Evolutionary conservation across 2,329 filamentous ascomycete genomes (phyloP), one percentile per base, ranked within the genome.

Genomic region (Calonectria honghensis): DNA sequence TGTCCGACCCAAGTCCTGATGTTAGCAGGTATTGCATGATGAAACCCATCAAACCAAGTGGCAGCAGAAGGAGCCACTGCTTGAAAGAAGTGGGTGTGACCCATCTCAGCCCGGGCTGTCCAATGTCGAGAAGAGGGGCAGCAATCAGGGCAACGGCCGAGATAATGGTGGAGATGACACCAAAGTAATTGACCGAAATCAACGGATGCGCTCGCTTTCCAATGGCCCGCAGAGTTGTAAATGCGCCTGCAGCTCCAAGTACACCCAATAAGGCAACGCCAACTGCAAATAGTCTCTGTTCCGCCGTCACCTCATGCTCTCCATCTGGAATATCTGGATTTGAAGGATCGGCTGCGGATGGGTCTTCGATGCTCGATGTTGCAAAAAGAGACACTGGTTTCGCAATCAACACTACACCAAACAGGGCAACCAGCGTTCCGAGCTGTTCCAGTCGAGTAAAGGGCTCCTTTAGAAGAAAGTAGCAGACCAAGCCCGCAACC

Each of bases 181-280:
- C 92, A 81, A 98, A 98, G 84, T 96, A 97, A 80, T 95, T 97
- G 71, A 98, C 95, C 2, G 91, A 94, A 72, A 98, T 92, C n/a
- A 98, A 87, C 0, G 96, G 91, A 82, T 98, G 95, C 0, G 94
- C 94, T 35, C 94, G 90, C 79, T 91, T 91, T 18, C 96, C 96
- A 75, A 98, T 96, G 84, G 93, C 92, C 20, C 95, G 90, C 76
- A 98, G 94, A 0, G 91, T 91, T 0, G 93, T 95, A 81, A 93
- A 96, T 10, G 95, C 95, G 3, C 90, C 90, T 0, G 94, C 92
- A 10, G 93, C 91, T 11, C 96, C 96, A 0, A 95, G 78, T 0
- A 98, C 95, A 2, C 96, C 95, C 0, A 97, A 70, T 57, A 98
- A 88, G 0, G 94, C 94, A 13, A 95, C 87, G 0, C 90, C 89